phyloP scores from a whole-genome alignment of 352 stramenopile genomes.

The Globisporangium recalcitrans region DNA sequence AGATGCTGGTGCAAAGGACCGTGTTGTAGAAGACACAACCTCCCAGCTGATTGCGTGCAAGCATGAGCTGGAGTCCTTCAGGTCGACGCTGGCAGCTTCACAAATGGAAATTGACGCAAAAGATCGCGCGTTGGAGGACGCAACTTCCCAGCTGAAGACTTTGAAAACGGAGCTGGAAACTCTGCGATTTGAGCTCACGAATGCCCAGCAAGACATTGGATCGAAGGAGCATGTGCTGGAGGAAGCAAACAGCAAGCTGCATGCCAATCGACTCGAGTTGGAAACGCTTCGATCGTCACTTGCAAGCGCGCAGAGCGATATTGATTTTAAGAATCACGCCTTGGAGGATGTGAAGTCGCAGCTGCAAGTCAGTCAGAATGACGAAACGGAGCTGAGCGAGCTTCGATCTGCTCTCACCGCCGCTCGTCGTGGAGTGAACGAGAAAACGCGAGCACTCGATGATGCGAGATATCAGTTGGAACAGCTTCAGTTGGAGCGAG shows the following conservation, averaged over 20 bases:
- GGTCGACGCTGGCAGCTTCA: background rate
- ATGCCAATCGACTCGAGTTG: slow-evolving; percentile 4
- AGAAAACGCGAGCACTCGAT: slow-evolving; percentile 9
- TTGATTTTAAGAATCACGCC: background rate
- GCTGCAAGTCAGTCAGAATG: slow-evolving; percentile 4
- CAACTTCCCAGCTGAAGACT: slow-evolving; percentile 1
- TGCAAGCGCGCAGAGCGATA: slow-evolving; percentile 4
- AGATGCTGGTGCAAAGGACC: slow-evolving; percentile 1
- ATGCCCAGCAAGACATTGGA: slow-evolving; percentile 4
- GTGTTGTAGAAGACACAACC: background rate
- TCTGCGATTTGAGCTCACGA: slow-evolving; percentile 4
- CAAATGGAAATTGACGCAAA: slow-evolving; percentile 9
- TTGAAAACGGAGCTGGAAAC: slow-evolving; percentile 9
- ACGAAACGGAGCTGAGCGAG: slow-evolving; percentile 4
- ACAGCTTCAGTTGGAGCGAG: slow-evolving; percentile 13
- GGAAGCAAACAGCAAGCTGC: slow-evolving; percentile 5
- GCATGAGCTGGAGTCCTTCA: slow-evolving; percentile 13
- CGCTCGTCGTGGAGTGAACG: background rate
- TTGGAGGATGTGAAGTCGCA: slow-evolving; percentile 3
- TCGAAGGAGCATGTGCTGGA: slow-evolving; percentile 2
- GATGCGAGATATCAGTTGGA: slow-evolving; percentile 1
- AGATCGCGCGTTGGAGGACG: background rate
- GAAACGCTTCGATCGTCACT: slow-evolving; percentile 6
- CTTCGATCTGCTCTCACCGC: slow-evolving; percentile 1
- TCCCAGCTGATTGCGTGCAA: slow-evolving; percentile 3